Evolutionary conservation across 495 filamentous ascomycete species (phyloP).

Genomic region (Talaromyces thailandensis): DNA sequence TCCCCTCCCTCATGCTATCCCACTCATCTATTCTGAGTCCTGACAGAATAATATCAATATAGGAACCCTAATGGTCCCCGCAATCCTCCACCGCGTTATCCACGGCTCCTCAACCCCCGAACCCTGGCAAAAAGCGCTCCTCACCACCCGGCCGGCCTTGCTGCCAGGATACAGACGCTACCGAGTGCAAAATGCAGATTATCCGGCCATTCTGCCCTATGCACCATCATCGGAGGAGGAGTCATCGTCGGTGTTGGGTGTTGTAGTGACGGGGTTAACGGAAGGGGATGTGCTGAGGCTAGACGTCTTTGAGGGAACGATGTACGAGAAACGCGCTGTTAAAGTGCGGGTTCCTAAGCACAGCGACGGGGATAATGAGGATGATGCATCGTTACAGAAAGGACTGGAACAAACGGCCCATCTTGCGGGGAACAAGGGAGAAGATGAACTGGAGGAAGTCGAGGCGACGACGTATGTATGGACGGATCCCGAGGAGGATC

Average conservation of each 20-base stretch:
- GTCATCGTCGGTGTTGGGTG: slow-evolving; percentile 59
- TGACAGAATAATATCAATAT: slow-evolving; percentile 7
- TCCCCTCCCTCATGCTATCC: neutral
- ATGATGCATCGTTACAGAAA: slow-evolving; percentile 17
- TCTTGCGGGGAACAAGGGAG: slow-evolving; percentile 9
- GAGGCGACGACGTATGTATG: slow-evolving; percentile 75
- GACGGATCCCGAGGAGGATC: slow-evolving; percentile 25
- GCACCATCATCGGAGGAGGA: neutral
- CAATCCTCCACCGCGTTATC: slow-evolving; percentile 75
- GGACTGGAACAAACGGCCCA: slow-evolving; percentile 17
- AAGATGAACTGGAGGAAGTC: slow-evolving; percentile 38
- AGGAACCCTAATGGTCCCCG: slow-evolving; percentile 63
- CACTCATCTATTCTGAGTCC: slow-evolving; percentile 8
- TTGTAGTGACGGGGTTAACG: slow-evolving; percentile 69
- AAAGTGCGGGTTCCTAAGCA: slow-evolving; percentile 43
- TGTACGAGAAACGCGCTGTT: slow-evolving; percentile 61
- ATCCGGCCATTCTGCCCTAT: slow-evolving; percentile 65
- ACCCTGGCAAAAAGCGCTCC: slow-evolving; percentile 40
- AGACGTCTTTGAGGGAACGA: slow-evolving; percentile 71
- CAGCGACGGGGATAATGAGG: slow-evolving; percentile 5
- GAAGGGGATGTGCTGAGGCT: slow-evolving; percentile 65
- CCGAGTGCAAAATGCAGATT: slow-evolving; percentile 59
- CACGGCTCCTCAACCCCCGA: slow-evolving; percentile 49
- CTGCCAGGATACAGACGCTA: slow-evolving; percentile 65
- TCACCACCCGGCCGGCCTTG: slow-evolving; percentile 64